Base-by-base conservation (phyloP, 2,329 filamentous ascomycete species). In the Shiraia bambusicola region DNA sequence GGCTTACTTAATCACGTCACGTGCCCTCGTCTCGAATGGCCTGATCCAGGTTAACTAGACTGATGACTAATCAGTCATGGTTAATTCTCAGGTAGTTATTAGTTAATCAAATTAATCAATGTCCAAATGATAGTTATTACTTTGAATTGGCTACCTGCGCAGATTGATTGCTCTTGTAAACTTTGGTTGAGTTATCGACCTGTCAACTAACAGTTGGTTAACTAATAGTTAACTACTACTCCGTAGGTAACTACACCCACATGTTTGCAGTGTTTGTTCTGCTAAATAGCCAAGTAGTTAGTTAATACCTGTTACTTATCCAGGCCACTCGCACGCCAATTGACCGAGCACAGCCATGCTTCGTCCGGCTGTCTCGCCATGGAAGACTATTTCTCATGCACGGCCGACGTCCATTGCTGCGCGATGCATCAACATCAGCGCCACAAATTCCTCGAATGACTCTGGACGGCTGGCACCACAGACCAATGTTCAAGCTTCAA, bases 401-500 rank as follows among this genome's bases (percentile, higher is more conserved):
- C 47, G 40, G 29, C 41, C 25, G 22, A 24, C 35, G 34, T 45
- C 57, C 31, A 44, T 53, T 47, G 54, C 50, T 15, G 45, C 50
- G 48, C 67, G 72, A 54, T 63, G 57, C 58, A 67, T 76, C 49
- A 72, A 72, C 57, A 75, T 76, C 59, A 69, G 69, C 47, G 70
- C 73, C 28, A 72, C 72, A 17, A 67, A 63, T 19, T 63, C 71
- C 12, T 61, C 71, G 8, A 59, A 68, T 22, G 66, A 71, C 34
- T 69, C 72, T 15, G 63, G 55, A n/a, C n/a, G n/a, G 36, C 57
- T 69, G 43, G 67, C 72, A 37, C 59, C 58, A 40, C 51, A 53
- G 17, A 35, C 54, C 29, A 47, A 40, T 41, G 47, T 56, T 22
- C 54, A 55, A 34, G 48, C 59, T 12, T 40, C 55, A 12, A 37